Base-by-base conservation (phyloP, 768 basidiomycete genomes). In the Russula dissimulans region DNA sequence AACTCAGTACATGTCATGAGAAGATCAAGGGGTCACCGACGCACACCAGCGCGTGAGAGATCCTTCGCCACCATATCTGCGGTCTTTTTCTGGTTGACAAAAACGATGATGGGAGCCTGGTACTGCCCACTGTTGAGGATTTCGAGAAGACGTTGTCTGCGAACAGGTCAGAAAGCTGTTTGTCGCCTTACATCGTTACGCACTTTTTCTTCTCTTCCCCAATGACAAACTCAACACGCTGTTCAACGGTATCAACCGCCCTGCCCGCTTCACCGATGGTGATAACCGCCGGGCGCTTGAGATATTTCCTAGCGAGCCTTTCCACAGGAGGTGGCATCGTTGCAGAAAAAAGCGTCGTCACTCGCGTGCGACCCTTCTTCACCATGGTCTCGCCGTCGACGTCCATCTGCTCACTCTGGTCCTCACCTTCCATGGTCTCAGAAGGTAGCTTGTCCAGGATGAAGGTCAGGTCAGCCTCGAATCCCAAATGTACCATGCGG, bases 71-170 rank as follows among this genome's bases (percentile, higher is more conserved):
- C 92, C 86, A 94, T 91, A 71, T 99, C 97, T 53, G 95, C 95
- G 12, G 93, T 95, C 80, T 97, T 97, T 80, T 99, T 99, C 74
- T 98, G 95, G 72, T 98, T 98, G 77, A 97, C 95, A 74, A 98
- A 99, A 18, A 94, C 90, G 64, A 99, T 99, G 67, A 99, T 98
- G 5, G 97, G 97, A 17, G 97, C 83, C 39, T 84, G 73, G 71
- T 84, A 92, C 62, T 81, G 78, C 44, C 85, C 87, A 63, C 85
- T 87, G 77, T 95, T 92, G 73, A 99, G 85, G 64, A 98, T 91
- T 70, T 98, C 95, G 69, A 97, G 75, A 70, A 98, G 71, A 49
- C 84, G 81, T 63, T 87, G 83, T 73, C 93, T 97, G 22, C 2
- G 64, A 49, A 50, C 9, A 17, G 18, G 7, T 56, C 60, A n/a